These are phyloP conservation scores for Aspergillus latus DNA, from an alignment of 2,329 filamentous ascomycete species.

Conservation along the genomic window DNA sequence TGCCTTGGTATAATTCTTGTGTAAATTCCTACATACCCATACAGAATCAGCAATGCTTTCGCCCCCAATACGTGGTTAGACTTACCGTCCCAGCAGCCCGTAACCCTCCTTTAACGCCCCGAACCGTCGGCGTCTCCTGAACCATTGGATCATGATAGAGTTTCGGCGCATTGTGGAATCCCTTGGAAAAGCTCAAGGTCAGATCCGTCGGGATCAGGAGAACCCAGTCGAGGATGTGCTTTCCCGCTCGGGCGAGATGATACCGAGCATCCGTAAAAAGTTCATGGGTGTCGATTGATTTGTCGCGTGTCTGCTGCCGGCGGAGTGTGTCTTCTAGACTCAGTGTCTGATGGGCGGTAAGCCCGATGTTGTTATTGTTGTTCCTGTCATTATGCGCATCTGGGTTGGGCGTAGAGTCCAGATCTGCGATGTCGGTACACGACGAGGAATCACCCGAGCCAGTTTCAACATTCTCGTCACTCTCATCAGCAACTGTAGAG, in stretches of 20 bases:
- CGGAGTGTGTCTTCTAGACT: constrained; percentile 18
- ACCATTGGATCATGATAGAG: constrained; percentile 84
- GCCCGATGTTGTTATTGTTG: neutral
- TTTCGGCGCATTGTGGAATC: constrained; percentile 83
- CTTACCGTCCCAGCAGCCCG: constrained; percentile 69
- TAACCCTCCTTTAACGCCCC: constrained; percentile 71
- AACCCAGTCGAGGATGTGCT: constrained; percentile 71
- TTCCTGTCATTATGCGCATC: neutral
- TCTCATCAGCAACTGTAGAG: neutral
- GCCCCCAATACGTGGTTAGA: neutral
- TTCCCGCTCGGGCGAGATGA: constrained; percentile 66
- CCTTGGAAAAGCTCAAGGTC: constrained; percentile 75
- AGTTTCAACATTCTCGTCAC: neutral
- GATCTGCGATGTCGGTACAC: neutral
- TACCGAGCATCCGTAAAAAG: constrained; percentile 58
- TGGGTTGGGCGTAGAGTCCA: neutral
- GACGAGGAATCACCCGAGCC: neutral
- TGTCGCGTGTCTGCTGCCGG: constrained; percentile 5
- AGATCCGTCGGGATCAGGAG: constrained; percentile 83
- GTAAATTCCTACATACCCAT: constrained; percentile 60
- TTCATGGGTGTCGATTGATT: constrained; percentile 5
- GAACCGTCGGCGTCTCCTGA: constrained; percentile 74
- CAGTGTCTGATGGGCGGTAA: neutral
- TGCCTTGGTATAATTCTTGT: constrained; percentile 75
- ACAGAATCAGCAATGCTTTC: constrained; percentile 1